Conservation (phyloP, 257 asterid genomes). For the Solanum stenotomum region DNA sequence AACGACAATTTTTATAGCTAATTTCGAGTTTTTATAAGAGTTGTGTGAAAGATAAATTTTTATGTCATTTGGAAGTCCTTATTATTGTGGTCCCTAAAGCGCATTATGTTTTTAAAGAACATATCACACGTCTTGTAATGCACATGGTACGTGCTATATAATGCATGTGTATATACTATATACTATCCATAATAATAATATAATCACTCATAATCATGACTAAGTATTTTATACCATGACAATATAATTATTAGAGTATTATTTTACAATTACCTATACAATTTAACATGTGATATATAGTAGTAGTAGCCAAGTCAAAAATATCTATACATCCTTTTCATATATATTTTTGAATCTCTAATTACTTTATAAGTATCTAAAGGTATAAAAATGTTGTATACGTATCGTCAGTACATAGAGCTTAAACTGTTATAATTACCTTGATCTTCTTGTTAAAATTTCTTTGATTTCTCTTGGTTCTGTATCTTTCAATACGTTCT, state of each 20-base stretch:
- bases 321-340: background rate
- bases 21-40: background rate
- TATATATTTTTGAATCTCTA: too few species aligned
- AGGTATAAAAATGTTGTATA: background rate
- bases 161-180: background rate
- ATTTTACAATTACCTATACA: background rate
- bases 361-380: background rate
- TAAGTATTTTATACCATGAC: background rate
- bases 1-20: background rate
- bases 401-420: background rate
- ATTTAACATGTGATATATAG: background rate
- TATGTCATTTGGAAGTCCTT: background rate
- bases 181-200: background rate
- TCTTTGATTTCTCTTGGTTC: conserved; percentile 76
- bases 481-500: conserved; percentile 77
- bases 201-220: background rate
- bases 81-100: background rate
- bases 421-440: conserved; percentile 20
- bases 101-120: background rate
- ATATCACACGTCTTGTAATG: background rate
- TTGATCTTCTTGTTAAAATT: conserved; percentile 89
- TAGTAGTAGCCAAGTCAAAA: background rate
- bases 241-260: background rate
- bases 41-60: background rate
- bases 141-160: background rate